Percentiles rank a stretch among this genome's conserved stretches.
These are phyloP conservation scores for Tuber indicum DNA, from an alignment of 495 filamentous ascomycete species.

Conservation along the genomic window DNA sequence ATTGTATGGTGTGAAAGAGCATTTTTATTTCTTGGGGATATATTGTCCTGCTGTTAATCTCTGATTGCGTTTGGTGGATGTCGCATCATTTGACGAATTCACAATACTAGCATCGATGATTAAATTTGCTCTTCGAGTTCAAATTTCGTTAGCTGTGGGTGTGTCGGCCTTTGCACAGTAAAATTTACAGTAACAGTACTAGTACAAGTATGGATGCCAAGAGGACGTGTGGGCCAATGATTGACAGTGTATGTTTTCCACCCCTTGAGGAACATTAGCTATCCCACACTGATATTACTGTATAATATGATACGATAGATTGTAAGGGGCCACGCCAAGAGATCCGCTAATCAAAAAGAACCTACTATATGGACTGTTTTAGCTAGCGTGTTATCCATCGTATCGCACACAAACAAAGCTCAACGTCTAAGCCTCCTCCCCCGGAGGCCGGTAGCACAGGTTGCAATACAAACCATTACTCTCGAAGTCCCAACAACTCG, in stretches of 20 bases:
- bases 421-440: no score
- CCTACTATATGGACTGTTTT: no score
- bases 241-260: neutral
- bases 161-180: neutral
- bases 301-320: no score
- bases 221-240: neutral
- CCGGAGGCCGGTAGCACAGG: no score
- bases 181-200: no score
- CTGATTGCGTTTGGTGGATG: neutral
- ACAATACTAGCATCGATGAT: neutral
- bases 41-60: neutral
- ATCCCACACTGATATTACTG: no score
- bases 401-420: no score
- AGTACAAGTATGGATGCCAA: neutral
- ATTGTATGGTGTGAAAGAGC: neutral
- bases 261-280: neutral
- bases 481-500: no score
- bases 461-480: no score
- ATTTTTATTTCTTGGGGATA: neutral
- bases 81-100: neutral
- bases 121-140: neutral
- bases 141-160: neutral
- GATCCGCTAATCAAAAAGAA: no score
- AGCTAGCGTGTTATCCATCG: no score
- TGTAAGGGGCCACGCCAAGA: no score